Conservation (phyloP, 176 grass and related monocot species). For the Poa pratensis region DNA sequence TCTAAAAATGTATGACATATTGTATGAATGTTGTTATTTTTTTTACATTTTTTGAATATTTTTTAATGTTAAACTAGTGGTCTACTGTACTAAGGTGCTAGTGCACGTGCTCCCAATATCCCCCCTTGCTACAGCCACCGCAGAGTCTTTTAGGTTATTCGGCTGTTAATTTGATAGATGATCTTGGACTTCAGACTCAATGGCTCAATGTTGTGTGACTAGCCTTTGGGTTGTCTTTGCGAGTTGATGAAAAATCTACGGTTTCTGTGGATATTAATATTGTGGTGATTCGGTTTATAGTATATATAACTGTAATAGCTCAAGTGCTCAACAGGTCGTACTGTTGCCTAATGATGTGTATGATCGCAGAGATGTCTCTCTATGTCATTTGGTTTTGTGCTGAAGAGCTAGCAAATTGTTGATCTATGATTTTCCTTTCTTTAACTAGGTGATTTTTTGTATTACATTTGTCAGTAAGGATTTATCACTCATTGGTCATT, state of each 20-base stretch:
- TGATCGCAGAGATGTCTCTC: slow-evolving; percentile 5
- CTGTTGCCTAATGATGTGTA: slow-evolving; percentile 3
- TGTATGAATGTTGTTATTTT: not conserved
- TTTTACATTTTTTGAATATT: not conserved
- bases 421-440: not conserved
- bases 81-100: too few species aligned
- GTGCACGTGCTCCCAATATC: not conserved
- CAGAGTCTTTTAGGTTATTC: not conserved
- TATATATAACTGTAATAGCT: slow-evolving; percentile 3
- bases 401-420: not conserved
- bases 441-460: not conserved
- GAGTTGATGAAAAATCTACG: slow-evolving; percentile 28
- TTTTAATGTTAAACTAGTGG: not conserved
- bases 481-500: not conserved
- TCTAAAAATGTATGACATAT: not conserved
- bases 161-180: slow-evolving; percentile 2
- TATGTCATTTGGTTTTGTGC: slow-evolving; percentile 26
- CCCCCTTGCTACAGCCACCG: slow-evolving; percentile 14
- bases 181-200: slow-evolving; percentile 19
- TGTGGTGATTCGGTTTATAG: slow-evolving; percentile 3
- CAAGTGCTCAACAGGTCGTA: not conserved
- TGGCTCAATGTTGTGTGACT: not conserved
- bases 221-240: not conserved
- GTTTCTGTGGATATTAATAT: slow-evolving; percentile 6
- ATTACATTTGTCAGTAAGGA: not conserved